phyloP scores from a whole-genome alignment of 805 yeast genomes.

The Saturnispora zaruensis region DNA sequence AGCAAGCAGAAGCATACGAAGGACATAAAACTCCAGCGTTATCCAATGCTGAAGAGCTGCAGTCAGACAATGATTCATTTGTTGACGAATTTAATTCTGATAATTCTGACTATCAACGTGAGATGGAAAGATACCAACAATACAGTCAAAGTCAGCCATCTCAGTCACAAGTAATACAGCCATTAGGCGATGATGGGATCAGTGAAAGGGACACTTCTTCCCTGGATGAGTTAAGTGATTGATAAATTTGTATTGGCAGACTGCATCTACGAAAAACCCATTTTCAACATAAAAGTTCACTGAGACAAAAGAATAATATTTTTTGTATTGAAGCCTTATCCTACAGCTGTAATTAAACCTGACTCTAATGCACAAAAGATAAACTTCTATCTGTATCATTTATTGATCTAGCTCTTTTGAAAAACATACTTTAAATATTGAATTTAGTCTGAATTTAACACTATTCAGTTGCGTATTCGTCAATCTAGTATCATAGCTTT shows the following conservation, averaged over 20 bases:
- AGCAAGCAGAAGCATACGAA: slow-evolving; percentile 7
- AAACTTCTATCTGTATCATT: no score
- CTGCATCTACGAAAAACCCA: not conserved
- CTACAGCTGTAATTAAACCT: no score
- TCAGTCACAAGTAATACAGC: not conserved
- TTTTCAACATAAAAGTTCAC: no score
- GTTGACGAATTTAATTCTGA: slow-evolving; percentile 8
- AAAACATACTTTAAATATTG: not conserved
- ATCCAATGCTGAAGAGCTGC: not conserved
- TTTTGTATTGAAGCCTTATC: no score
- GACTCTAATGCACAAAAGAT: no score
- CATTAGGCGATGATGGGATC: not conserved
- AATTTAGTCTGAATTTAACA: not conserved
- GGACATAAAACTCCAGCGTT: not conserved
- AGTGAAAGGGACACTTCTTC: not conserved
- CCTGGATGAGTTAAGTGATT: not conserved
- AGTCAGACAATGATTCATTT: not conserved
- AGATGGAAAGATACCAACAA: slow-evolving; percentile 4
- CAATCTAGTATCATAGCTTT: no score
- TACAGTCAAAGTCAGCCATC: slow-evolving; percentile 1
- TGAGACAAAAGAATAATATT: no score
- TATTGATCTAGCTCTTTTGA: no score
- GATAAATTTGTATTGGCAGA: not conserved
- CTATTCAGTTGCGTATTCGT: no score
- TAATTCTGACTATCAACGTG: slow-evolving; percentile 5